Evolutionary conservation across 805 yeast genomes (phyloP).

Genomic region (Cyberlindnera japonica): DNA sequence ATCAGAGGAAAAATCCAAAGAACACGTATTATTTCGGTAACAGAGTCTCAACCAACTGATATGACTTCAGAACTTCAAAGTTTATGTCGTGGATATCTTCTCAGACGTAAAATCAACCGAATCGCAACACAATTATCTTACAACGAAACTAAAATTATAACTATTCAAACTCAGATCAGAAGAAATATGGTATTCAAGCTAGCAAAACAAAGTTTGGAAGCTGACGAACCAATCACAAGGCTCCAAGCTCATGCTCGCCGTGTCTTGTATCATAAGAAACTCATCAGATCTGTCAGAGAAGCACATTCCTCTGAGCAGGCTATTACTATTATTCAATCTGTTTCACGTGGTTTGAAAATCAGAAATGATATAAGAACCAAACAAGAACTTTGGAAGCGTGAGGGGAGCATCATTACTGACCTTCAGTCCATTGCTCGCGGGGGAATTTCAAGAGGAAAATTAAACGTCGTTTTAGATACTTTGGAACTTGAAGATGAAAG

Average conservation of each 20-base stretch:
- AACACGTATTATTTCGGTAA: constrained; percentile 5
- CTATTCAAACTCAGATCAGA: constrained; percentile 21
- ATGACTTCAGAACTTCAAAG: constrained; percentile 36
- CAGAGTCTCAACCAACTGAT: constrained; percentile 12
- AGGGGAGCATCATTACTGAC: constrained; percentile 26
- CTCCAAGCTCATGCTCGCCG: constrained; percentile 40
- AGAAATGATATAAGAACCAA: constrained; percentile 13
- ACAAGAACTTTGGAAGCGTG: not conserved
- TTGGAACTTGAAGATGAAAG: constrained; percentile 28
- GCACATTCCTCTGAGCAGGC: constrained; percentile 27
- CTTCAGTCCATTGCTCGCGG: constrained; percentile 62
- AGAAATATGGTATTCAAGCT: constrained; percentile 4
- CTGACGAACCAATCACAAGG: constrained; percentile 19
- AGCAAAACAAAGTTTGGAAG: constrained; percentile 4
- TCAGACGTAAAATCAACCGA: constrained; percentile 27
- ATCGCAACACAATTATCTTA: constrained; percentile 15
- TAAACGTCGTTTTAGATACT: constrained; percentile 24
- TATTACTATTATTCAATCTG: constrained; percentile 38
- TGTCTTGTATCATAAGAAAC: constrained; percentile 22
- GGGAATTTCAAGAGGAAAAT: constrained; percentile 23
- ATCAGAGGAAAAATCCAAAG: constrained; percentile 32
- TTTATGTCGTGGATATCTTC: constrained; percentile 37
- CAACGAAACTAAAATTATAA: constrained; percentile 17
- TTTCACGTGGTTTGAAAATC: constrained; percentile 26
- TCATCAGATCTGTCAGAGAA: constrained; percentile 19